Base-by-base conservation (phyloP, 2,329 filamentous ascomycete genomes). In the Knufia fluminis region DNA sequence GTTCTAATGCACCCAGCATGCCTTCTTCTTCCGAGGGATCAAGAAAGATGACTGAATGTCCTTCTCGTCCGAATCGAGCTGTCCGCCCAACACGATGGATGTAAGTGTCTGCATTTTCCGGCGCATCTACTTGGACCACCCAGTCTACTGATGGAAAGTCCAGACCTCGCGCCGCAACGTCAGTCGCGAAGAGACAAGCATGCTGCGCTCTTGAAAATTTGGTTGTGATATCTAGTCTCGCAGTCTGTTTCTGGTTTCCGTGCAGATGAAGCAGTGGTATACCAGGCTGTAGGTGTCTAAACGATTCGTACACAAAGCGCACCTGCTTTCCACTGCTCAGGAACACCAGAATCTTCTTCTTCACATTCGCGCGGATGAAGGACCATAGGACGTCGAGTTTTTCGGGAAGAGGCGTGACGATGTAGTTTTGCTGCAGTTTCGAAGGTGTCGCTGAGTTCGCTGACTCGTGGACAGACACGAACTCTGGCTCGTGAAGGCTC, bases 71-170 rank as follows among this genome's bases (percentile, higher is more conserved):
- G 65, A 94, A 97, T 19, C 91, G 80, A n/a, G 92, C 92, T 16
- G 92, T 97, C 24, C 92, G 80, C 1, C 92, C 92, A 3, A 96
- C 91, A 52, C 92, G 82, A 68, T 98, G 92, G 58, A 98, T 97
- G 62, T 98, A 98, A 0, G 92, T 98, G 61, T 97, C 92, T 3
- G 86, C 85, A 65, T 98, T 91, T 66, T 98, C 92, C 0, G 92
- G 92, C 57, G 87, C 94, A 65, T 98, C 92, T n/a, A 87, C 77
- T 64, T 98, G 92, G n/a, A 98, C 88, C 3, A 98, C 92, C 85
- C 92, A 98, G 65, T 98, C 92, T 0, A 98, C 92, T 2, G 89
- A 84, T 0, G 92, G 92, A 63, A 98, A 97, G 66, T 98, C 92
- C 10, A 98, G 78, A 55, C 92, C 92, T 66, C 92, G 79, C 0